Percentiles rank a stretch among this genome's conserved stretches.
Evolutionary conservation across 768 basidiomycete genomes (phyloP).

Genomic region (Russula ochroleuca): DNA sequence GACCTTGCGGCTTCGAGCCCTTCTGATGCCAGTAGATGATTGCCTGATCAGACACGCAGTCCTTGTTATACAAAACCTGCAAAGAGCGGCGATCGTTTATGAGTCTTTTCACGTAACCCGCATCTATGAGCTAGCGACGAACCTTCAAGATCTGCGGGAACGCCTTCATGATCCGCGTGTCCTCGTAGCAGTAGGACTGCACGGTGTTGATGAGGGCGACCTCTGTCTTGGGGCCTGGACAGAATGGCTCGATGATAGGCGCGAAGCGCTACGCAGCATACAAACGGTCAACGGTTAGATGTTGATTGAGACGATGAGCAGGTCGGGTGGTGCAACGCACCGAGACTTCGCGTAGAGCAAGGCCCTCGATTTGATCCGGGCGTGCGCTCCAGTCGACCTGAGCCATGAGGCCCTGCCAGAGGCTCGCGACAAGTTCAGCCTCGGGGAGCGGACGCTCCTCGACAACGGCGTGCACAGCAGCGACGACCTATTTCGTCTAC

Average conservation of each 20-base stretch:
- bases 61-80: slow-evolving; percentile 91
- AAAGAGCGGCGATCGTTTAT: background rate
- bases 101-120: background rate
- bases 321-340: slow-evolving; percentile 45
- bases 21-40: slow-evolving; percentile 99
- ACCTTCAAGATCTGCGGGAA: slow-evolving; percentile 95
- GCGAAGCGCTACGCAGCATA: slow-evolving; percentile 60
- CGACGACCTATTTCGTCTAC: slow-evolving; percentile 59
- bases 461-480: slow-evolving; percentile 64
- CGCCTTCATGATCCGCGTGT: slow-evolving; percentile 89
- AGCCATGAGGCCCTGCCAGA: slow-evolving; percentile 89
- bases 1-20: slow-evolving; percentile 92
- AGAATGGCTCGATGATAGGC: slow-evolving; percentile 87
- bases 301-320: too few species aligned
- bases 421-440: slow-evolving; percentile 76
- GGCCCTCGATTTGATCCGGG: slow-evolving; percentile 86
- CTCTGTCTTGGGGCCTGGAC: slow-evolving; percentile 81
- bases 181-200: slow-evolving; percentile 95
- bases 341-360: slow-evolving; percentile 82
- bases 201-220: slow-evolving; percentile 93
- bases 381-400: slow-evolving; percentile 86
- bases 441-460: slow-evolving; percentile 83
- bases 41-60: slow-evolving; percentile 92
- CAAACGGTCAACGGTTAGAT: background rate
- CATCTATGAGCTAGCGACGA: slow-evolving; percentile 14